Base-by-base conservation (phyloP, 2,329 filamentous ascomycete genomes). In the Xylaria digitata region DNA sequence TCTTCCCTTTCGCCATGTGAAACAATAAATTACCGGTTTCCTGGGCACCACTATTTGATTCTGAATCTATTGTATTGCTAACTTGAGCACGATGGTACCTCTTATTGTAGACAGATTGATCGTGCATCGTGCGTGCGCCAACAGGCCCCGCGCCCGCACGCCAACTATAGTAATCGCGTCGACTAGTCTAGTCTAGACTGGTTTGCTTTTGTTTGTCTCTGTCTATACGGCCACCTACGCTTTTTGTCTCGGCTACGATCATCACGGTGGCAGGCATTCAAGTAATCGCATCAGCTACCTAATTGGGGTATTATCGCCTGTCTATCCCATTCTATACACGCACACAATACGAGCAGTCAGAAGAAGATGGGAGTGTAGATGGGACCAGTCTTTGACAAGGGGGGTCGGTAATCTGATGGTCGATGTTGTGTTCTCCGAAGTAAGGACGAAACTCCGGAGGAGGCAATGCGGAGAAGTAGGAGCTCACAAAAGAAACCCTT, bases 131-230 rank as follows among this genome's bases (percentile, higher is more conserved):
- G 52, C 49, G 52, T 64, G 42, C 53, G 37, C 37, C 52, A 43
- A 32, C 43, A 30, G 34, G 48, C 48, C 23, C 34, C 46, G 26
- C 26, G 26, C n/a, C 62, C 66, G 53, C 62, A 58, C 62, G 54
- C 43, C 19, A 40, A n/a, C 45, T 54, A 32, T 32, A 23, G 43
- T 32, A 43, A 46, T 46, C 40, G 57, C 40, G 19, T 37, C 50
- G 49, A 67, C 23, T 45, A 61, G 40, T 57, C 23, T 45, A 61
- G 40, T 57, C 54, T 59, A 46, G 52, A 32, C 50, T 15, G 13
- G 34, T 53, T 67, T 68, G 58, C 53, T 61, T 65, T 62, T 61
- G 37, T 32, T 57, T 58, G 64, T 52, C 59, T 66, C 21, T 48
- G 30, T 30, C 53, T 26, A 58, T 26, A 26, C 37, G 23, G 53